Base-by-base conservation (phyloP, 768 basidiomycete species). In the Kwoniella botswanensis region DNA sequence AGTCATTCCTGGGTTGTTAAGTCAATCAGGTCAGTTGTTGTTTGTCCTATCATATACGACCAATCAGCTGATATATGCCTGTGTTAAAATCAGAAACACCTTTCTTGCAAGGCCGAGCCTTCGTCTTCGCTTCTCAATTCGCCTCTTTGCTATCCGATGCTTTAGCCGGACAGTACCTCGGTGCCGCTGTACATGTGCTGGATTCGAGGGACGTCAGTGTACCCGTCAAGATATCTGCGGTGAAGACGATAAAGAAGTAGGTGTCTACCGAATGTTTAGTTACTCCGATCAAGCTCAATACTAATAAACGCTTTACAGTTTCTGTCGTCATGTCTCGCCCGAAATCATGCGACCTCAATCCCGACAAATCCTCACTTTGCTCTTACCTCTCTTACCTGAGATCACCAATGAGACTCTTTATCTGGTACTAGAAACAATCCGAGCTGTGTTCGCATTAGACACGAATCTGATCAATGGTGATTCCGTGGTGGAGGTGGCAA, bases 161-260 rank as follows among this genome's bases (percentile, higher is more conserved):
- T 67, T 86, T 94, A 59, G 90, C 92, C 1, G 88, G 88, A 0
- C 93, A 94, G 77, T 98, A 98, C 80, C 86, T 98, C 43, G 89
- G 92, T 24, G 93, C 93, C 4, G 91, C 94, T 0, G 86, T 97
- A 41, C 89, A 91, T 63, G 94, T 93, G 10, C 87, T 99, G 10
- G 93, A 95, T 83, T 88, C 89, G 0, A 76, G 80, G 22, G 88
- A 88, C 26, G 89, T 91, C 3, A 88, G 88, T 29, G 86, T 94
- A n/a, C 92, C 93, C 0, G 91, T 98, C 77, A 98, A 98, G 84
- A 87, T 98, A 5, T 95, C 93, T 1, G 95, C 96, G 11, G 91
- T 98, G 29, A 92, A 93, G 82, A 94, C 96, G 2, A 87, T 98
- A 50, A 90, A 92, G 78, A 95, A 98, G 97, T 98, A 77, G 68